These are phyloP conservation scores for Hydrangea macrophylla DNA, from an alignment of 148 eudicot species.

Conservation along the genomic window DNA sequence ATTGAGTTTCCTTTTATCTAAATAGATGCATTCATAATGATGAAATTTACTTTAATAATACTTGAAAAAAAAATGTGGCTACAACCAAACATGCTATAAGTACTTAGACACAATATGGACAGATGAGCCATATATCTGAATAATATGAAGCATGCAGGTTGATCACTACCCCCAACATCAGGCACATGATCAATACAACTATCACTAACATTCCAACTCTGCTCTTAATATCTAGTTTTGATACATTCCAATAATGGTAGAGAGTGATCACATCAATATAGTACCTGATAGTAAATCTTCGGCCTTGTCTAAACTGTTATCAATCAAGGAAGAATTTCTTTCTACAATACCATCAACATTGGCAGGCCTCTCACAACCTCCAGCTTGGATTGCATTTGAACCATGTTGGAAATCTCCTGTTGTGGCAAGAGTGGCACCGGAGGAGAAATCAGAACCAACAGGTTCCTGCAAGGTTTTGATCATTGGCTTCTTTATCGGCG, in stretches of 20 bases:
- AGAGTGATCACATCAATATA: conserved; percentile 1
- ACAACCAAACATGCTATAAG: too few species aligned
- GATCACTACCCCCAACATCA: neutral
- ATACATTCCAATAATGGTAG: neutral
- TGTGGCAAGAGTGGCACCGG: conserved; percentile 48
- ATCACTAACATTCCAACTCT: neutral
- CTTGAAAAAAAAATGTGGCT: too few species aligned
- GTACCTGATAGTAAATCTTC: conserved; percentile 67
- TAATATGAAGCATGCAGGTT: neutral
- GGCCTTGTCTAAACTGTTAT: conserved; percentile 44
- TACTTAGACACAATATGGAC: conserved; percentile 3
- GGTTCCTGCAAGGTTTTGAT: conserved; percentile 48
- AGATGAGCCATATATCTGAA: neutral
- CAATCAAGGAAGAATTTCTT: conserved; percentile 41
- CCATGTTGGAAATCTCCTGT: conserved; percentile 40
- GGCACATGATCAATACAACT: neutral
- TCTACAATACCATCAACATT: conserved; percentile 47
- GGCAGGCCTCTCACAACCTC: conserved; percentile 34
- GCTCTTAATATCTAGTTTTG: neutral
- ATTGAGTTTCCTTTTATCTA: too few species aligned
- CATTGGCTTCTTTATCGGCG: conserved; percentile 50
- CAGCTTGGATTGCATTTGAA: conserved; percentile 26
- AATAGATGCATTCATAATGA: too few species aligned
- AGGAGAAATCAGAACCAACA: conserved; percentile 65
- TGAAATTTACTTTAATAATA: too few species aligned